A percentile compares a stretch with the other conserved stretches of the same genome.
These are phyloP conservation scores for Calcarisporium arbuscula DNA, from an alignment of 2,329 filamentous ascomycete genomes.

Conservation along the genomic window DNA sequence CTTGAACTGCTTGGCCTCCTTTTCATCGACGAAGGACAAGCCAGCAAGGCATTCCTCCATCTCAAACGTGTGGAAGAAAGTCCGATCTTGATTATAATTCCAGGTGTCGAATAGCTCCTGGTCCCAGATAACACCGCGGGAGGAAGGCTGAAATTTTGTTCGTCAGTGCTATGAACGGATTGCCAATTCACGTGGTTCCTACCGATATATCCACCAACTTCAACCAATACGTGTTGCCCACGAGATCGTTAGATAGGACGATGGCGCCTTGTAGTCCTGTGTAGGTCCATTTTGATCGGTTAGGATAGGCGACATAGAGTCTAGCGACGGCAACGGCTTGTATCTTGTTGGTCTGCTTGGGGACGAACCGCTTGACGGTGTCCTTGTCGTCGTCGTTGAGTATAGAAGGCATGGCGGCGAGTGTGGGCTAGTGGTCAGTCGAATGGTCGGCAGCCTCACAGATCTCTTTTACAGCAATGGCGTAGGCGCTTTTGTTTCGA, in stretches of 20 bases:
- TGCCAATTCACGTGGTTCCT: slow-evolving; percentile 20
- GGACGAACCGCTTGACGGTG: slow-evolving; percentile 88
- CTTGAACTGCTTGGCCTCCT: slow-evolving; percentile 92
- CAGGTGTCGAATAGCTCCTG: slow-evolving; percentile 97
- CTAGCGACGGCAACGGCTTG: slow-evolving; percentile 88
- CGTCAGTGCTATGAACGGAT: slow-evolving; percentile 11
- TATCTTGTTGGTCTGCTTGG: slow-evolving; percentile 95
- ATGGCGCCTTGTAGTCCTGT: slow-evolving; percentile 88
- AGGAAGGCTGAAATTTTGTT: slow-evolving; percentile 57
- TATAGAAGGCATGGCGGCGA: slow-evolving; percentile 52
- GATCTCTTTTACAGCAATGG: too few species aligned
- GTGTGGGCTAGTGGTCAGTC: slow-evolving; percentile 1
- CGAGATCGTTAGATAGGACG: slow-evolving; percentile 87
- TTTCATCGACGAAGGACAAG: slow-evolving; percentile 91
- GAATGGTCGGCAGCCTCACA: too few species aligned
- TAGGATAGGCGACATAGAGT: slow-evolving; percentile 88
- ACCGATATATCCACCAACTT: slow-evolving; percentile 97
- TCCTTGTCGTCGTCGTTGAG: slow-evolving; percentile 92
- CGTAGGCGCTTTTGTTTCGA: too few species aligned
- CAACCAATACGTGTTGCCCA: slow-evolving; percentile 94
- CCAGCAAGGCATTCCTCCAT: slow-evolving; percentile 86
- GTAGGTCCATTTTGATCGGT: slow-evolving; percentile 82
- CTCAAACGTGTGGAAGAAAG: slow-evolving; percentile 97
- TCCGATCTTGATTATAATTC: slow-evolving; percentile 91
- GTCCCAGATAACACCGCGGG: slow-evolving; percentile 87